Base-by-base conservation (phyloP, 192 early-diverging fungal species). In the Coemansia biformis region DNA sequence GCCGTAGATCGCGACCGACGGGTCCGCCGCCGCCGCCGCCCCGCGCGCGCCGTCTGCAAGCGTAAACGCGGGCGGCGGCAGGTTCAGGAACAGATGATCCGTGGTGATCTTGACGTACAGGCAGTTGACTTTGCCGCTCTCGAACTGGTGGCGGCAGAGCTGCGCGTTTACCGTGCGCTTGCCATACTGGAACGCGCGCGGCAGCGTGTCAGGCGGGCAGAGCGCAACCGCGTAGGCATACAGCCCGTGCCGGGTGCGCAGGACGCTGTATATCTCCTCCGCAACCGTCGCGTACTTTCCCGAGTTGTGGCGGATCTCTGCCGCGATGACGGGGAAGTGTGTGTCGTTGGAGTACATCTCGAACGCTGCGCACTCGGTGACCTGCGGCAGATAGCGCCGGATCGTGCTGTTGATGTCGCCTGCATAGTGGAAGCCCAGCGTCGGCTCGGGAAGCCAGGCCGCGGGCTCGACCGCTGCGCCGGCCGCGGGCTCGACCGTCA, bases 151-250 rank as follows among this genome's bases (percentile, higher is more conserved):
- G 28, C 80, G 79, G 43, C 83, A 82, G 21, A 82, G 68, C 36
- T 85, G 74, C 4, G 82, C 63, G 48, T 88, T 83, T 50, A 86
- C 60, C 4, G 78, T 72, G 34, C 79, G 67, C 52, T 81, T 77
- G 19, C 85, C 85, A 51, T 88, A 83, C 56, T 83, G 82, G 57
- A 83, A 81, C 0, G 77, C 72, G 15, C 85, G 79, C 29, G 89
- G 88, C 15, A 92, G 57, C 18, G 77, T 62, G 30, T 77, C 69
- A 3, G 73, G 53, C 10, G 60, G 66, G 30, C 85, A 85, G 46
- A 86, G 67, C 8, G 76, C 66, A 14, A 85, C 60, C 21, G 75
- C 74, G 47, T 78, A 92, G 6, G 82, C 46, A 45, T 80, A 64
- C 21, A 92, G 57, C 0, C 81, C 80, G 53, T 89, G 86, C 14